Evolutionary conservation across 495 filamentous ascomycete species (phyloP), one percentile per base, ranked within the genome.

Genomic region (Margaritispora aquatica): DNA sequence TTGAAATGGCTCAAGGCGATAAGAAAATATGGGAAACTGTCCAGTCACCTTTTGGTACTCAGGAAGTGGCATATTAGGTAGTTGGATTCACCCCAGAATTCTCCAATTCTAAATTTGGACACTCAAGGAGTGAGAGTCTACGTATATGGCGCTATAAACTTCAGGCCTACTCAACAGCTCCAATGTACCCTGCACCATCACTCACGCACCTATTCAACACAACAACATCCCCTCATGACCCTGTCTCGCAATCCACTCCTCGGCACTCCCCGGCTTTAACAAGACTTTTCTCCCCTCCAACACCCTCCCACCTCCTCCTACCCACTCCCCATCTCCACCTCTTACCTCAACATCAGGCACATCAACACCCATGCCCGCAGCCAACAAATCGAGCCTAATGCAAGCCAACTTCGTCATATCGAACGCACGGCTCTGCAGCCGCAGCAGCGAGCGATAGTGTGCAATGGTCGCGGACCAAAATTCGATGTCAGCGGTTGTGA

Each of bases 191-290:
- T n/a, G n/a, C n/a, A 34, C 29, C 29, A 34, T n/a, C 29, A 34
- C 5, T 5, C 2, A 44, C 19, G 3, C 17, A 9, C 7, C 38
- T 15, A 44, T 15, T 56, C 27, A 57, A 26, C 55, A 57, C 27
- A 49, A 31, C 41, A 57, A 50, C 55, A 57, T 50, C 4, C 55
- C 55, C 55, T 49, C 55, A 50, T 51, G 41, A 3, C 46, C 55
- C 46, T 57, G 55, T 27, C 55, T 57, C 1, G 55, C 55, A 57
- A 57, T 57, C 55, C 55, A 57, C 44, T 57, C 55, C 41, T 57
- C 55, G 17, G 55, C 55, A 50, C 55, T 51, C 2, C 55, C 55
- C 13, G 55, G 55, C 23, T 24, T 49, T 2, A 57, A 26, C 17
- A 44, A 13, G 36, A 41, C 9, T 23, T 23, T 38, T 19, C 26